Conservation (phyloP, 352 stramenopile genomes). For the Phytophthora citrophthora region DNA sequence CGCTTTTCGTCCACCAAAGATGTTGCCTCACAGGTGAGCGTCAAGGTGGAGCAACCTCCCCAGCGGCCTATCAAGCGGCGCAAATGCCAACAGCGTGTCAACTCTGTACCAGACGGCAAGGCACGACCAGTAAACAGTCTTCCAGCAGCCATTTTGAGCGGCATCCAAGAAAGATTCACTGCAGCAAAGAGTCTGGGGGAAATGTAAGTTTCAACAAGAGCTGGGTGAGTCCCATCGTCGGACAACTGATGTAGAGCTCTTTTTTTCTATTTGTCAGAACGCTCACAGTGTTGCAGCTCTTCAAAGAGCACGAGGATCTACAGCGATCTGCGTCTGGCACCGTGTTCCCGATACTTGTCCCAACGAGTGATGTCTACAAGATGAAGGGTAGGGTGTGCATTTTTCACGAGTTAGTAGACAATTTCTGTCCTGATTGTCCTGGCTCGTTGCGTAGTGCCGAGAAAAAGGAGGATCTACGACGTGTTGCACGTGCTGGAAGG, state of each 20-base stretch:
- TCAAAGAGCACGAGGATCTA: conserved; percentile 61
- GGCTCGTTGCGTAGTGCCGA: conserved; percentile 44
- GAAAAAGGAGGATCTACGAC: conserved; percentile 80
- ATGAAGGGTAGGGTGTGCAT: conserved; percentile 56
- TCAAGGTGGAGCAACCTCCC: conserved; percentile 15
- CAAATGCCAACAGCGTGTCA: conserved; percentile 26
- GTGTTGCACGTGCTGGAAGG: conserved; percentile 83
- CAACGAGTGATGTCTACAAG: conserved; percentile 66
- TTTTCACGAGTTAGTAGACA: not conserved
- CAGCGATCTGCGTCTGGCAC: conserved; percentile 20
- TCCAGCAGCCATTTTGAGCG: conserved; percentile 35
- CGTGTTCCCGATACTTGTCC: conserved; percentile 55
- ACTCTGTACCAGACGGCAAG: not conserved
- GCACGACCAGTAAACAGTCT: conserved; percentile 9
- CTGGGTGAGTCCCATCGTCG: not conserved
- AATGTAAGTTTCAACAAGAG: conserved; percentile 39
- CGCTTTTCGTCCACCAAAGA: conserved; percentile 27
- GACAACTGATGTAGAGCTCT: conserved; percentile 4
- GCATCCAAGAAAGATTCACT: conserved; percentile 45
- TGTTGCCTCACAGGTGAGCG: conserved; percentile 11
- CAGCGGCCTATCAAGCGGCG: conserved; percentile 28
- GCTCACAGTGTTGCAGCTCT: conserved; percentile 59
- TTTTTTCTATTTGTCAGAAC: conserved; percentile 39
- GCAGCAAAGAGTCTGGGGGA: conserved; percentile 55
- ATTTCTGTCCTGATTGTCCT: conserved; percentile 4